phyloP scores from a whole-genome alignment of 23 red algal genomes.

The Cyanidium caldarium region DNA sequence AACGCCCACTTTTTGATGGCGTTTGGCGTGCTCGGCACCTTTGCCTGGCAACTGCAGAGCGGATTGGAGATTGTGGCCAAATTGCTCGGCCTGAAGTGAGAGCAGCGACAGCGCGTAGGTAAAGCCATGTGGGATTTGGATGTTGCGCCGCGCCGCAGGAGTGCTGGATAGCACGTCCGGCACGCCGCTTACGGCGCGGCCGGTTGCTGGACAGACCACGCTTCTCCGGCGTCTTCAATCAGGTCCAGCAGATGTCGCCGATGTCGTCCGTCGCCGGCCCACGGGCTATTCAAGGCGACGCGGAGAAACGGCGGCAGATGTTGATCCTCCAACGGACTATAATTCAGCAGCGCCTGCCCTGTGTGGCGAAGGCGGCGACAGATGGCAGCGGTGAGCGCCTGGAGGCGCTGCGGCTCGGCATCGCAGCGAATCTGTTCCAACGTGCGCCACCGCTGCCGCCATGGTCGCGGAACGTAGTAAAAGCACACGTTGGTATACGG shows the following conservation, averaged over 20 bases:
- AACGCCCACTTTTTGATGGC: slow-evolving; percentile 57
- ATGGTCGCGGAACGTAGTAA: background rate
- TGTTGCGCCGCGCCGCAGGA: no score
- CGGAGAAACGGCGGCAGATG: background rate
- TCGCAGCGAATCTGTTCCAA: background rate
- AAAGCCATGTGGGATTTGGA: background rate
- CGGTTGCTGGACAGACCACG: background rate
- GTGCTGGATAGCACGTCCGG: no score
- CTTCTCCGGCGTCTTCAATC: background rate
- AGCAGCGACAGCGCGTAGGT: background rate
- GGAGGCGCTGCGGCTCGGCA: background rate
- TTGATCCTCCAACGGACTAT: background rate
- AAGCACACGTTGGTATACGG: slow-evolving; percentile 4
- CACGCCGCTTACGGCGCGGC: no score
- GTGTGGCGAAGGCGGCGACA: background rate
- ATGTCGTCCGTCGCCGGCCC: background rate
- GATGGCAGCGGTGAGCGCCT: background rate
- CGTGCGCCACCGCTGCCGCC: background rate
- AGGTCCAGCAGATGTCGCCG: background rate
- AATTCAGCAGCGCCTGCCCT: background rate
- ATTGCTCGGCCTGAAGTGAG: slow-evolving; percentile 50
- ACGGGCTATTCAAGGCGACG: background rate
- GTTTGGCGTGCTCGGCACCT: slow-evolving; percentile 33
- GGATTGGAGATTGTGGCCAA: slow-evolving; percentile 79
- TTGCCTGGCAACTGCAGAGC: slow-evolving; percentile 78